Conservation (phyloP, 768 basidiomycete genomes). For the Mycena rosella region DNA sequence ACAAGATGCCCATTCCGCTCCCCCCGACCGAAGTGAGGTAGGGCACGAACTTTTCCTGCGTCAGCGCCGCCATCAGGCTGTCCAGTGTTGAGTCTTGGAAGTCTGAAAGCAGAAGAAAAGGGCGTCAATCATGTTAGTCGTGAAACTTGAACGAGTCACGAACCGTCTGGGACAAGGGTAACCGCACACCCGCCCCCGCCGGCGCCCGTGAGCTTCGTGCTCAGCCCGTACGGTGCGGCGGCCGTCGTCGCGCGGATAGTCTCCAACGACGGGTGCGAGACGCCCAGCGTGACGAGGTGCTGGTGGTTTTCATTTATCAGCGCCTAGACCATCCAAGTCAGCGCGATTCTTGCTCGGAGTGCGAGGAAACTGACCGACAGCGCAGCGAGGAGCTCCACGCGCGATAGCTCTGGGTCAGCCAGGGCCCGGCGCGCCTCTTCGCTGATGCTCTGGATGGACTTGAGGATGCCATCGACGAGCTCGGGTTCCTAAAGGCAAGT, state of each 20-base stretch:
- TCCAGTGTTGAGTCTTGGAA: conserved; percentile 72
- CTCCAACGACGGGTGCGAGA: conserved; percentile 93
- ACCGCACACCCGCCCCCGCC: conserved; percentile 99
- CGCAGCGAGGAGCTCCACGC: conserved; percentile 71
- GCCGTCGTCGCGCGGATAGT: conserved; percentile 79
- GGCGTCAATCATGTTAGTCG: conserved; percentile 18
- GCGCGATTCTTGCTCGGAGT: conserved; percentile 24
- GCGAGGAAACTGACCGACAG: conserved; percentile 70
- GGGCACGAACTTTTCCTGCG: conserved; percentile 76
- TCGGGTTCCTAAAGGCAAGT: conserved; percentile 74
- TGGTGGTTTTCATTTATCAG: conserved; percentile 92
- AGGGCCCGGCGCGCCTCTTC: conserved; percentile 84
- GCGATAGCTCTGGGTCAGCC: conserved; percentile 78
- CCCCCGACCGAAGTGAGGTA: conserved; percentile 96
- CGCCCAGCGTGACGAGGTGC: conserved; percentile 86
- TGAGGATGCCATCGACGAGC: conserved; percentile 79
- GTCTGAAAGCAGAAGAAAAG: conserved; percentile 63
- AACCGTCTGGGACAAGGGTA: conserved; percentile 94
- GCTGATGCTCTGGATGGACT: conserved; percentile 86
- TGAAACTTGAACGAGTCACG: conserved; percentile 41
- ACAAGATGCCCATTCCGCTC: conserved; percentile 89
- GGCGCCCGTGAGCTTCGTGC: conserved; percentile 97
- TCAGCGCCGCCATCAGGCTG: conserved; percentile 71
- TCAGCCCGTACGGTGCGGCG: conserved; percentile 73
- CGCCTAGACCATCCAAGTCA: conserved; percentile 57